phyloP scores from a whole-genome alignment of 2,329 filamentous ascomycete species.

The Hypoxylon sp. region DNA sequence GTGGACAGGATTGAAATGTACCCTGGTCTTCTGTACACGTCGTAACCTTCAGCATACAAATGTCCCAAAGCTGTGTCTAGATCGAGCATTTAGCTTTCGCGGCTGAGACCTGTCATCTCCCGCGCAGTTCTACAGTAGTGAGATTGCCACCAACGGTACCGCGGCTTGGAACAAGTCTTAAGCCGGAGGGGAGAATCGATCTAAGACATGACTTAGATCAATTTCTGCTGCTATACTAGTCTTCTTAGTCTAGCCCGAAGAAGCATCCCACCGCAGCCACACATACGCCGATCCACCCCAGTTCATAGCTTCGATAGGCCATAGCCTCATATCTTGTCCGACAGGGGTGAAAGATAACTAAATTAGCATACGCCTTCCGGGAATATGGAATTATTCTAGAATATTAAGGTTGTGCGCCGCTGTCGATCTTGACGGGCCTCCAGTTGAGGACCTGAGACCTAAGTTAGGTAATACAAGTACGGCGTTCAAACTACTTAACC shows the following conservation, averaged over 20 bases:
- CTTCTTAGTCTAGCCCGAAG: slow-evolving; percentile 12
- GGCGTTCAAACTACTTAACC: background rate
- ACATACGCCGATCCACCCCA: slow-evolving; percentile 20
- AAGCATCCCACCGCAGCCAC: slow-evolving; percentile 26
- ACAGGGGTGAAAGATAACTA: slow-evolving; percentile 1
- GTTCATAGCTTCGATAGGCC: slow-evolving; percentile 5
- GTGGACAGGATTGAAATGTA: background rate
- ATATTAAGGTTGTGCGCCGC: slow-evolving; percentile 21
- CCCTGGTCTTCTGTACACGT: background rate
- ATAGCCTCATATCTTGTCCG: slow-evolving; percentile 19
- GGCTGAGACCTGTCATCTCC: slow-evolving; percentile 15
- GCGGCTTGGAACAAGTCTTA: slow-evolving; percentile 7
- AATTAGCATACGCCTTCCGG: slow-evolving; percentile 22
- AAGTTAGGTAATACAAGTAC: background rate
- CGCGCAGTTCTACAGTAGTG: slow-evolving; percentile 6
- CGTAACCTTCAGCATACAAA: background rate
- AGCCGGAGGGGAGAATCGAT: slow-evolving; percentile 8
- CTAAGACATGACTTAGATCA: slow-evolving; percentile 29
- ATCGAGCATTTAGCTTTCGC: slow-evolving; percentile 6
- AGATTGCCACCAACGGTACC: slow-evolving; percentile 11
- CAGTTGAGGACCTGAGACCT: background rate
- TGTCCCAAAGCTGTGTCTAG: slow-evolving; percentile 9
- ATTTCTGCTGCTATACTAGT: slow-evolving; percentile 18
- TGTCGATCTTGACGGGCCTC: slow-evolving; percentile 11
- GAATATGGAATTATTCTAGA: slow-evolving; percentile 38